Base-by-base conservation (phyloP, 805 yeast genomes). In the Lachancea kluyveri region DNA sequence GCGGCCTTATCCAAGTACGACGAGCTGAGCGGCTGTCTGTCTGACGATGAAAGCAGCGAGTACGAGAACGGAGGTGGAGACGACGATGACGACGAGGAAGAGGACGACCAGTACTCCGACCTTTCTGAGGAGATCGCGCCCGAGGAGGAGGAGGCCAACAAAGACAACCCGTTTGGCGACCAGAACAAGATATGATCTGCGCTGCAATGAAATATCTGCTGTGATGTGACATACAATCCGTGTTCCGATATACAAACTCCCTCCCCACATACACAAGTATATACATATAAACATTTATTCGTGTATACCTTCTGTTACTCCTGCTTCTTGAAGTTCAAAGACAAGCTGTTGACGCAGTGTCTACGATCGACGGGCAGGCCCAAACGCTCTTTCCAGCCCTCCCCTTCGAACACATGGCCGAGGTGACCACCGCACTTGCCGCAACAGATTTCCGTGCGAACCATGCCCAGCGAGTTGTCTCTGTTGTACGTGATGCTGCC, bases 361-460 rank as follows among this genome's bases (percentile, higher is more conserved):
- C 99, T 75, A 45, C 73, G 90, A 54, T 88, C 86, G 0, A 94
- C 84, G 2, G 79, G 85, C 17, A 52, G 18, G 4, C 49, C 49
- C n/a, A 56, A 22, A 25, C 40, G 21, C 29, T 71, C 64, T 4
- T 60, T 51, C 65, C 72, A 90, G 2, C 97, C 97, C 62, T 92
- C 99, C 4, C 95, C 94, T 49, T 77, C 77, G 59, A 92, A 92
- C 2, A 92, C 80, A 60, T 92, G 99, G 2, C 99, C 99, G 45
- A 92, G 60, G 62, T 92, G 98, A 2, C 96, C 94, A 26, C 86
- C 96, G 57, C 99, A 92, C 6, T 70, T 68, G 8, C 78, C 64
- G 54, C 99, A 92, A 41, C 80, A 68, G 79, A 92, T 88, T 55
- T 92, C 99, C 8, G 77, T 84, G 40, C 98, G 69, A 9, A 63